These are phyloP conservation scores for Agaricales sp. DNA, from an alignment of 1,284 basidiomycete genomes.

Conservation along the genomic window DNA sequence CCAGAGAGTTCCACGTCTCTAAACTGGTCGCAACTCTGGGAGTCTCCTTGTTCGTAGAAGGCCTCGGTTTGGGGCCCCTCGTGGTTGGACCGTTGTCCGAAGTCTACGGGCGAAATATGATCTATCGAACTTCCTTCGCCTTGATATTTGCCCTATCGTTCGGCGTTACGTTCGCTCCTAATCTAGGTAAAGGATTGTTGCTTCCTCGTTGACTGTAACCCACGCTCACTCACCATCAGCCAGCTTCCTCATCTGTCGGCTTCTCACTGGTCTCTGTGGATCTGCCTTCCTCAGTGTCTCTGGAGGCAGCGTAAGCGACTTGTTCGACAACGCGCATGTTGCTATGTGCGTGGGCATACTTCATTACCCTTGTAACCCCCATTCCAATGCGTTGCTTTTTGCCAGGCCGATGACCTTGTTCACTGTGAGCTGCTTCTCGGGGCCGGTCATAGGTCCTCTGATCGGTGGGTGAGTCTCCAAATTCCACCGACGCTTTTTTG, in stretches of 20 bases:
- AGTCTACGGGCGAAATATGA: slow-evolving; percentile 31
- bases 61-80: slow-evolving; percentile 32
- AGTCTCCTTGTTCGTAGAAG: slow-evolving; percentile 33
- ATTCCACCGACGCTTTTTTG: slow-evolving; percentile 11
- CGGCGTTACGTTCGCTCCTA: slow-evolving; percentile 40
- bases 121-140: slow-evolving; percentile 29
- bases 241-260: slow-evolving; percentile 60
- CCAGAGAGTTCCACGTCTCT: slow-evolving; percentile 27
- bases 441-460: slow-evolving; percentile 60
- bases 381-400: not conserved
- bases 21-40: slow-evolving; percentile 31
- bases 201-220: no score
- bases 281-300: slow-evolving; percentile 73
- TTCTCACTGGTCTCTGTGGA: slow-evolving; percentile 59
- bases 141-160: slow-evolving; percentile 36
- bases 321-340: slow-evolving; percentile 55
- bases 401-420: slow-evolving; percentile 52
- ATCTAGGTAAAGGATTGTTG: slow-evolving; percentile 26
- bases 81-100: slow-evolving; percentile 44
- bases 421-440: slow-evolving; percentile 62
- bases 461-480: slow-evolving; percentile 39
- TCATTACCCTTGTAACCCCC: not conserved
- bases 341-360: slow-evolving; percentile 39
- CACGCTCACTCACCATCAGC: slow-evolving; percentile 20
- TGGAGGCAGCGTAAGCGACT: slow-evolving; percentile 70